Evolutionary conservation across 257 asterid genomes (phyloP), one percentile per base, ranked within the genome.

Genomic region (Primulina tabacum): DNA sequence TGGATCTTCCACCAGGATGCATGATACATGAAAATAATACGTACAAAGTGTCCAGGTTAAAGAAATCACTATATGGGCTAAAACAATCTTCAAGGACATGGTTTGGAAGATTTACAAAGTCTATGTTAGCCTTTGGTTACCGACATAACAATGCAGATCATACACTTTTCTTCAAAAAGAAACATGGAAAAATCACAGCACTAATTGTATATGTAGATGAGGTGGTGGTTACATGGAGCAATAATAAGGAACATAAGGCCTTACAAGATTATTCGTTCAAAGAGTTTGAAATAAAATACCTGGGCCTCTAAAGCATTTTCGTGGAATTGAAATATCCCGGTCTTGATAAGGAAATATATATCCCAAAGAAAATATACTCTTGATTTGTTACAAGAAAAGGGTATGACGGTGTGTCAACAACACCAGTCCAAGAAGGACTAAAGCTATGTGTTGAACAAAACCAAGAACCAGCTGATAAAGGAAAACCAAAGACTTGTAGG

Each of bases 401-500:
- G 43, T 6, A 35, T 8, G 43, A 7, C 43, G 8, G 69, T 33
- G 0, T 65, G 57, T 11, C 69, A 37, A 65, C 69, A 33, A 65
- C 58, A 6, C 55, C 37, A 33, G 37, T 5, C 4, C 37, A 33
- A 6, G 37, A 33, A 33, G 0, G 8, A 4, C 37, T 33, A 6
- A 33, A 67, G 37, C 50, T 67, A 20, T 50, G 71, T 20, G 5
- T 38, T 43, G 71, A 67, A 1, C 1, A 6, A 65, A 65, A 16
- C 12, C 34, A 32, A 20, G 50, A 29, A 32, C 68, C n/a, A 8
- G 53, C 10, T 6, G 68, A 21, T 11, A 65, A n/a, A 21, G 69
- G 69, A 6, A 65, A 1, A 65, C 26, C 33, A 65, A n/a, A 37
- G 29, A 24, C 69, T 33, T 65, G 69, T 65, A 6, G 69, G 58